phyloP scores from a whole-genome alignment of 2,329 filamentous ascomycete species.

The Diaporthe helianthi region DNA sequence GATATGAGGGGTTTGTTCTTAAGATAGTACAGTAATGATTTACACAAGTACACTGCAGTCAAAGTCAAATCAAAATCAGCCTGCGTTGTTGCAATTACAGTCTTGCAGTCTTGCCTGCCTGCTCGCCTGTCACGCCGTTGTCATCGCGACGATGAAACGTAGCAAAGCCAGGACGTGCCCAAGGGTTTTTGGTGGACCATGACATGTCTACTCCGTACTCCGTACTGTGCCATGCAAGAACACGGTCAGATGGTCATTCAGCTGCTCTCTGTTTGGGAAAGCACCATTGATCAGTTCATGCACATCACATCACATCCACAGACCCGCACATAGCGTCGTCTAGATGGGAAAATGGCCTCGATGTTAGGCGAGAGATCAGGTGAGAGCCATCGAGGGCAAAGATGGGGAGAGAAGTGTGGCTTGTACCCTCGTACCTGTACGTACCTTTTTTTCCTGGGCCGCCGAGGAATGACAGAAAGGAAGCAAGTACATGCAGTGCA shows the following conservation, averaged over 20 bases:
- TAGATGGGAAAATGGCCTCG: neutral
- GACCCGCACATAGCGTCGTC: neutral
- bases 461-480: neutral
- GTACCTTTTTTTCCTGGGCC: neutral
- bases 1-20: neutral
- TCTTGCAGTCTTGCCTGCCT: neutral
- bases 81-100: neutral
- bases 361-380: neutral
- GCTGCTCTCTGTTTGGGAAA: neutral
- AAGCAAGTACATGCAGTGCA: no score
- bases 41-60: neutral
- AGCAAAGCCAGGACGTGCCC: slow-evolving; percentile 8
- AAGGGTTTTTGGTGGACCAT: neutral
- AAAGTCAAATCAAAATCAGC: no score
- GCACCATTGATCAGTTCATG: slow-evolving; percentile 1
- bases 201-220: neutral
- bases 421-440: neutral
- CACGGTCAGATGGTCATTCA: neutral
- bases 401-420: neutral
- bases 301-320: slow-evolving; percentile 15
- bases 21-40: no score
- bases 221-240: neutral
- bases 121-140: neutral
- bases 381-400: neutral
- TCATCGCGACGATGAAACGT: slow-evolving; percentile 20